Conservation (phyloP, 148 eudicot genomes). For the Chenopodium quinoa region DNA sequence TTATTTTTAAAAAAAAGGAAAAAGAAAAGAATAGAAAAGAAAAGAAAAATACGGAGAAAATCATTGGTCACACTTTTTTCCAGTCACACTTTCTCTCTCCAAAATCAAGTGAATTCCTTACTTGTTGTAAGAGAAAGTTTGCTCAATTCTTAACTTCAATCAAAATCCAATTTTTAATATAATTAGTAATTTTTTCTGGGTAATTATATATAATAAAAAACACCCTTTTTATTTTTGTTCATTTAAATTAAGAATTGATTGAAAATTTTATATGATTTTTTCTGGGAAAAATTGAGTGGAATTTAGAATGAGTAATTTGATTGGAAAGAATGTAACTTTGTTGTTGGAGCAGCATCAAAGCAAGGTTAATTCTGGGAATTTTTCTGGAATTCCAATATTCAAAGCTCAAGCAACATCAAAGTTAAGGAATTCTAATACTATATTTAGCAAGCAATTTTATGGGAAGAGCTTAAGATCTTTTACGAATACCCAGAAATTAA, state of each 20-base stretch:
- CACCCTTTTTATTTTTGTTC: not conserved
- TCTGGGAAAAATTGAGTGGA: not conserved
- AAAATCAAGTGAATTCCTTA: not conserved
- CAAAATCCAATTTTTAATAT: not conserved
- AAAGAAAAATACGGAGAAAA: no score
- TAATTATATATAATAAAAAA: not conserved
- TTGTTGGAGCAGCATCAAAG: slow-evolving; percentile 48
- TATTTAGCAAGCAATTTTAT: slow-evolving; percentile 42
- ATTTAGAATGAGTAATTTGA: slow-evolving; percentile 61
- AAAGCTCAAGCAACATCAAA: slow-evolving; percentile 47
- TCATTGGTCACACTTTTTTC: not conserved
- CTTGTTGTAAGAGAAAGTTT: not conserved
- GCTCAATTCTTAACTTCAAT: not conserved
- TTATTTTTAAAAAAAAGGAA: not conserved
- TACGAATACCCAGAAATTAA: slow-evolving; percentile 30
- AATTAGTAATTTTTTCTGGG: not conserved
- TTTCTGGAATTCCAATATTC: slow-evolving; percentile 46
- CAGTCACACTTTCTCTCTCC: not conserved
- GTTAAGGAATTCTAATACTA: slow-evolving; percentile 37
- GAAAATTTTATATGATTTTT: not conserved
- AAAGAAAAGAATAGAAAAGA: not conserved
- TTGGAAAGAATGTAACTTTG: slow-evolving; percentile 55
- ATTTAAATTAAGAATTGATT: not conserved
- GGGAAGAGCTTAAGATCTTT: slow-evolving; percentile 39
- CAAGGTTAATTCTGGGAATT: slow-evolving; percentile 37